phyloP scores from a whole-genome alignment of 2,329 filamentous ascomycete species.

The Aspergillus puulaauensis region DNA sequence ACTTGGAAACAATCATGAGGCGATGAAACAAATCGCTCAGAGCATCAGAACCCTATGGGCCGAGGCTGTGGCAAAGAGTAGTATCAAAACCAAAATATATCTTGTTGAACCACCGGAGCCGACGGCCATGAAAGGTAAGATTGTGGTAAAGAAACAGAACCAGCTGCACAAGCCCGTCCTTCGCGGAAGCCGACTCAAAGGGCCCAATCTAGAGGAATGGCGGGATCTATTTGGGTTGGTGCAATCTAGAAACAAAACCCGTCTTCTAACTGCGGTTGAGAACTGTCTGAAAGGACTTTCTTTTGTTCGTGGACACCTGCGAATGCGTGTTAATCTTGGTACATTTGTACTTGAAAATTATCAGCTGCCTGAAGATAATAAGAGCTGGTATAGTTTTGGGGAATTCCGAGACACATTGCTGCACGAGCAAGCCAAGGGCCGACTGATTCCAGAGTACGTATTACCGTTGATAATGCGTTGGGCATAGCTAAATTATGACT shows the following conservation, averaged over 20 bases:
- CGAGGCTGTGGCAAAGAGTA: constrained; percentile 26
- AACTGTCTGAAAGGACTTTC: constrained; percentile 31
- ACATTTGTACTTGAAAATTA: constrained; percentile 41
- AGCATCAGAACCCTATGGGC: constrained; percentile 29
- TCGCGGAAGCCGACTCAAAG: constrained; percentile 17
- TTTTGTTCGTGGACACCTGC: constrained; percentile 35
- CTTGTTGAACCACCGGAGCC: constrained; percentile 30
- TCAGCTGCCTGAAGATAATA: constrained; percentile 25
- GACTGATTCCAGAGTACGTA: constrained; percentile 39
- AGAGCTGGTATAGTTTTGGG: constrained; percentile 31
- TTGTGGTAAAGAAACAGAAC: constrained; percentile 24
- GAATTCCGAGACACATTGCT: constrained; percentile 44
- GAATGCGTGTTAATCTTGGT: constrained; percentile 45
- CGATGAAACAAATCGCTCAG: constrained; percentile 37
- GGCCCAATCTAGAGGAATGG: constrained; percentile 23
- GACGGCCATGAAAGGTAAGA: constrained; percentile 19
- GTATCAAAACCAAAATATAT: constrained; percentile 33
- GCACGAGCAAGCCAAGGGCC: constrained; percentile 35
- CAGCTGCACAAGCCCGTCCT: constrained; percentile 22
- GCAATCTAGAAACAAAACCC: constrained; percentile 30
- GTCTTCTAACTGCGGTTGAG: constrained; percentile 30
- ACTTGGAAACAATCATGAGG: constrained; percentile 31
- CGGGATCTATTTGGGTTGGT: constrained; percentile 19
- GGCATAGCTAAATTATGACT: neutral
- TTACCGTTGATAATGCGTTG: neutral